A percentile compares a stretch with the other conserved stretches of the same genome.
Conservation (phyloP, 768 basidiomycete genomes). For the Tulasnella sp. region DNA sequence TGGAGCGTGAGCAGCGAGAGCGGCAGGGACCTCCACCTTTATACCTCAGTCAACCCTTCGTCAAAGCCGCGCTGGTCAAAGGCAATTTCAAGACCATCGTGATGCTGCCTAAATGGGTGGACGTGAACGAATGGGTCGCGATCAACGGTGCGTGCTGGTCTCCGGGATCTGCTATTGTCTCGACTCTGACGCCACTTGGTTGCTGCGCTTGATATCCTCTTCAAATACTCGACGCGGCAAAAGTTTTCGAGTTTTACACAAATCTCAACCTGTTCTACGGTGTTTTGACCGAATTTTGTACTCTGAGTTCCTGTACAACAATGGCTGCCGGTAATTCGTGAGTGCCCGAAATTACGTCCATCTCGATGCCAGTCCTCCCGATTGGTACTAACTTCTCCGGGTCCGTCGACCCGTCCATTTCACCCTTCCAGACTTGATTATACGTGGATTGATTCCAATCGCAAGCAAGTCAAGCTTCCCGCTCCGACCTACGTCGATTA, state of each 20-base stretch:
- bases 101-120: slow-evolving; percentile 88
- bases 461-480: slow-evolving; percentile 77
- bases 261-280: slow-evolving; percentile 97
- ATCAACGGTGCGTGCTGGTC: slow-evolving; percentile 64
- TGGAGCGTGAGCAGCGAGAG: slow-evolving; percentile 1
- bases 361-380: not conserved
- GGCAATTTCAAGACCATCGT: slow-evolving; percentile 99
- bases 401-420: not conserved
- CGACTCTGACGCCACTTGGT: not conserved
- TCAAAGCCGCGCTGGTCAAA: slow-evolving; percentile 90
- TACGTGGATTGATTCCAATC: slow-evolving; percentile 87
- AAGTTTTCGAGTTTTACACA: slow-evolving; percentile 96
- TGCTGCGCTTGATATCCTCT: no score
- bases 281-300: slow-evolving; percentile 87
- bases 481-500: slow-evolving; percentile 97
- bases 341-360: slow-evolving; percentile 29
- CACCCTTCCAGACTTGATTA: slow-evolving; percentile 66
- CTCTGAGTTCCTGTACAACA: slow-evolving; percentile 76
- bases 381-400: not conserved
- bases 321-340: slow-evolving; percentile 88
- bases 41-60: slow-evolving; percentile 90
- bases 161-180: not conserved
- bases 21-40: slow-evolving; percentile 40
- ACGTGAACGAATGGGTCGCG: slow-evolving; percentile 96
- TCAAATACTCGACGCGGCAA: no score